These are phyloP conservation scores for Fusarium temperatum DNA, from an alignment of 2,329 filamentous ascomycete species.

Conservation along the genomic window DNA sequence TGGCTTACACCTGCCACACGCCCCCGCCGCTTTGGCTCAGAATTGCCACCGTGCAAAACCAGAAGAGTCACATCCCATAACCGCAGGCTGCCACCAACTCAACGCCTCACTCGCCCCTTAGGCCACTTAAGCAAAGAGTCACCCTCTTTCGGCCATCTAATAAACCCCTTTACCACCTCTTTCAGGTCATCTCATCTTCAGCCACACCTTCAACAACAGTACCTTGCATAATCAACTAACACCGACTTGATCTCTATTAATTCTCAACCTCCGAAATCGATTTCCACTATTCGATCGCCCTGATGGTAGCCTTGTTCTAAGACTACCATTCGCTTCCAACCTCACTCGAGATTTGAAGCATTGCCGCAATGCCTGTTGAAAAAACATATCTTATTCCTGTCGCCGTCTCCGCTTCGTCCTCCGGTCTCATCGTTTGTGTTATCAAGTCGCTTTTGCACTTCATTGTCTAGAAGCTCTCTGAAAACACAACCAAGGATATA, in stretches of 20 bases:
- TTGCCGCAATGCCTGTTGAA: slow-evolving; percentile 67
- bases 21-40: slow-evolving; percentile 45
- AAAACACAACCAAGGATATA: slow-evolving; percentile 53
- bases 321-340: slow-evolving; percentile 42
- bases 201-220: slow-evolving; percentile 41
- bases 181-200: slow-evolving; percentile 35
- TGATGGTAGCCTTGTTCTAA: slow-evolving; percentile 50
- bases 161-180: slow-evolving; percentile 43
- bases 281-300: slow-evolving; percentile 22
- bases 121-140: slow-evolving; percentile 49
- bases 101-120: slow-evolving; percentile 46
- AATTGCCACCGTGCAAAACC: slow-evolving; percentile 49
- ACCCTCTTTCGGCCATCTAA: slow-evolving; percentile 41
- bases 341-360: slow-evolving; percentile 44
- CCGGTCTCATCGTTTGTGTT: slow-evolving; percentile 67
- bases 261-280: slow-evolving; percentile 16
- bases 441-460: slow-evolving; percentile 54
- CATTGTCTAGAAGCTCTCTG: slow-evolving; percentile 55
- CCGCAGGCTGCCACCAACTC: slow-evolving; percentile 40
- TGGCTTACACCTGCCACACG: slow-evolving; percentile 44
- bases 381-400: slow-evolving; percentile 63
- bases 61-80: slow-evolving; percentile 50
- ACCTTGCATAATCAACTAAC: slow-evolving; percentile 43
- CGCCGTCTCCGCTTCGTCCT: slow-evolving; percentile 69
- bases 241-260: slow-evolving; percentile 32